Evolutionary conservation across 148 eudicot species (phyloP), one percentile per base, ranked within the genome.

Genomic region (Oxyria digyna): DNA sequence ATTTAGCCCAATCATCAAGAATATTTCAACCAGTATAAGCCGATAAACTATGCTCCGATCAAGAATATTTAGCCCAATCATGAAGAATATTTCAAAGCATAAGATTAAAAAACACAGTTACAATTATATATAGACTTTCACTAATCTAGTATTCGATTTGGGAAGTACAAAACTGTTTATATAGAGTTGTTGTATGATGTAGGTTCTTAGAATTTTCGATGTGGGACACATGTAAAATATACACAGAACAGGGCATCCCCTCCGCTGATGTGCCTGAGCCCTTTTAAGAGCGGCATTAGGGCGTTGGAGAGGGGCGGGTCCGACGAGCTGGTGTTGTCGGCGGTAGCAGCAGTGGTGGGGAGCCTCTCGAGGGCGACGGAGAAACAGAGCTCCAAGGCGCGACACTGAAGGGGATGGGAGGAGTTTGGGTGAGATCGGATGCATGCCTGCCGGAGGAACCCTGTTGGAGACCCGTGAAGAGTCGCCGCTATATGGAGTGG

Each of bases 161-260:
- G n/a, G n/a, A n/a, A n/a, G n/a, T n/a, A n/a, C n/a, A n/a, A n/a
- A n/a, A n/a, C n/a, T n/a, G n/a, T n/a, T n/a, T n/a, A n/a, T n/a
- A n/a, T n/a, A n/a, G n/a, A n/a, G n/a, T n/a, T n/a, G n/a, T n/a
- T n/a, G n/a, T n/a, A n/a, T n/a, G n/a, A n/a, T n/a, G n/a, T n/a
- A n/a, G n/a, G n/a, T n/a, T n/a, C n/a, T n/a, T n/a, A n/a, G n/a
- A n/a, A n/a, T n/a, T n/a, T n/a, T n/a, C n/a, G n/a, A n/a, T n/a
- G n/a, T n/a, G n/a, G n/a, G n/a, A n/a, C n/a, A n/a, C n/a, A n/a
- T n/a, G n/a, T n/a, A n/a, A n/a, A n/a, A n/a, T n/a, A n/a, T n/a
- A n/a, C n/a, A n/a, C n/a, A n/a, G n/a, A n/a, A n/a, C n/a, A n/a
- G 96, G 96, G 71, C 98, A 92, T 0, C 98, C 98, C 0, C 96